phyloP scores from a whole-genome alignment of 306 rosid genomes.

The Abrus precatorius region DNA sequence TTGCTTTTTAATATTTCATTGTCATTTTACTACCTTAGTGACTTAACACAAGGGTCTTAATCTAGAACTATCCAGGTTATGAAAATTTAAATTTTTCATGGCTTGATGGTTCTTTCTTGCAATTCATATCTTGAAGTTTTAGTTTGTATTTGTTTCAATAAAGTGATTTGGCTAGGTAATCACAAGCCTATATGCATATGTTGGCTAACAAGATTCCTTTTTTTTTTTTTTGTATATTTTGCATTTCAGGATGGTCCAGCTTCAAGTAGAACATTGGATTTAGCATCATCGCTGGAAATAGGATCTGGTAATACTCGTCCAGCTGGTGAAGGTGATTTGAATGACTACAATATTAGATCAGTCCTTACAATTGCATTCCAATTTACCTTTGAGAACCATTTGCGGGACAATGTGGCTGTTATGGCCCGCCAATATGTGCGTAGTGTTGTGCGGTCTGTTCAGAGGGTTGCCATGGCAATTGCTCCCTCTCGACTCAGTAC shows the following conservation, averaged over 20 bases:
- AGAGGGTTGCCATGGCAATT: slow-evolving; percentile 97
- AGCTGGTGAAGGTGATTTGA: slow-evolving; percentile 64
- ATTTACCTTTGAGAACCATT: slow-evolving; percentile 82
- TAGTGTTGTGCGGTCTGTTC: slow-evolving; percentile 85
- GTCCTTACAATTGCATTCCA: slow-evolving; percentile 95
- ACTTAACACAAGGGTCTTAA: neutral
- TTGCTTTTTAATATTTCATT: neutral
- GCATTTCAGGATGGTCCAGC: slow-evolving; percentile 66
- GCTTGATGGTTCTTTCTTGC: neutral
- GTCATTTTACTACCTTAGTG: neutral
- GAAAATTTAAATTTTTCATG: neutral
- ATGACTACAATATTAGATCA: slow-evolving; percentile 71
- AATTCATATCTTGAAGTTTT: neutral
- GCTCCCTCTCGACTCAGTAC: slow-evolving; percentile 77
- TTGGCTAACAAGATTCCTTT: slow-evolving; percentile 2
- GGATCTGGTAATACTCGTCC: slow-evolving; percentile 69
- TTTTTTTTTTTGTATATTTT: slow-evolving; percentile 19
- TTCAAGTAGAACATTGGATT: slow-evolving; percentile 76
- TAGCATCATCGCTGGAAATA: slow-evolving; percentile 86
- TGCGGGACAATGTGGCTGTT: slow-evolving; percentile 84
- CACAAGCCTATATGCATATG: neutral
- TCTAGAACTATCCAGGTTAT: slow-evolving; percentile 2
- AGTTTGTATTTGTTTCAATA: neutral
- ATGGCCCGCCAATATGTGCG: slow-evolving; percentile 99
- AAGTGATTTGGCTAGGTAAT: neutral